Conservation (phyloP, 805 yeast genomes). For the Candida dendrica region DNA sequence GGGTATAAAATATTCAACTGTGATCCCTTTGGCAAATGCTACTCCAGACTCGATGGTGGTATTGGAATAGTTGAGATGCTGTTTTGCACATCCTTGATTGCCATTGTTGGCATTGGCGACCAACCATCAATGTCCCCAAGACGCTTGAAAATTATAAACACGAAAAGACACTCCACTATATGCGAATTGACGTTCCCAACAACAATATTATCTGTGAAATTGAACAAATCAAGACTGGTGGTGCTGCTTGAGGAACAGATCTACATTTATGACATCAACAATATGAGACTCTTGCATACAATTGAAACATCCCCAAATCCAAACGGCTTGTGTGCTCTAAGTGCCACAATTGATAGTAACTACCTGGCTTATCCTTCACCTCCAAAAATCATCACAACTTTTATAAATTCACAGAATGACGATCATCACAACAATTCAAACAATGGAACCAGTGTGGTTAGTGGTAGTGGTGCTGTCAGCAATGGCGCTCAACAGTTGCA, state of each 20-base stretch:
- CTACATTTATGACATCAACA: constrained; percentile 65
- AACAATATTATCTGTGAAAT: constrained; percentile 48
- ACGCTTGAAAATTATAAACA: constrained; percentile 73
- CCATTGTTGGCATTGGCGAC: constrained; percentile 68
- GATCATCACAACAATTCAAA: background rate
- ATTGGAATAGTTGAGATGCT: constrained; percentile 70
- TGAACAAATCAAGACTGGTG: constrained; percentile 58
- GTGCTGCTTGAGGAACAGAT: constrained; percentile 60
- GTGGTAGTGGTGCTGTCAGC: constrained; percentile 29
- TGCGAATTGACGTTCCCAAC: constrained; percentile 71
- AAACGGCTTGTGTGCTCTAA: constrained; percentile 55
- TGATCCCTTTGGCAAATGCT: constrained; percentile 56
- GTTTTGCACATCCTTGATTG: constrained; percentile 64
- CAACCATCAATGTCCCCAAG: constrained; percentile 68
- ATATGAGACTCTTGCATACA: constrained; percentile 56
- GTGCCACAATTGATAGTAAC: constrained; percentile 43
- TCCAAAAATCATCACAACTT: constrained; percentile 40
- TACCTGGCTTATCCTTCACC: constrained; percentile 73
- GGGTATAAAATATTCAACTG: constrained; percentile 67
- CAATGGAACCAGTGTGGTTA: constrained; percentile 12
- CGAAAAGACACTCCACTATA: constrained; percentile 52
- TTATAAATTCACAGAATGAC: background rate
- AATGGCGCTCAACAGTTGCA: background rate
- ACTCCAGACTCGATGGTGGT: constrained; percentile 41
- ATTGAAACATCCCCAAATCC: constrained; percentile 42